These are phyloP conservation scores for Luffa acutangula DNA, from an alignment of 306 rosid species.

Conservation along the genomic window DNA sequence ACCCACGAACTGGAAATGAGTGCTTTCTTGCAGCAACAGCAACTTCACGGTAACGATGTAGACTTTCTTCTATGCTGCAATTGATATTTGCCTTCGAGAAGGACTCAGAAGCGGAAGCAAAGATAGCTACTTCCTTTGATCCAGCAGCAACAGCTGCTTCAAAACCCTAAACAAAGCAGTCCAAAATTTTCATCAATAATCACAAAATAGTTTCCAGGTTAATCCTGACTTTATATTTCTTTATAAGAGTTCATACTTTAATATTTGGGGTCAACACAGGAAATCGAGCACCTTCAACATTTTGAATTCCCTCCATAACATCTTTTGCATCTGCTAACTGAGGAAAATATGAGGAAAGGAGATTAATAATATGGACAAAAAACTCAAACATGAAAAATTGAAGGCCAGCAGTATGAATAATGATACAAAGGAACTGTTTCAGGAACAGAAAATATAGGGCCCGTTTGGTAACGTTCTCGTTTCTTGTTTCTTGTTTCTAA, in stretches of 20 bases:
- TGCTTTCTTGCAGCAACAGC: slow-evolving; percentile 57
- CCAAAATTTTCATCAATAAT: slow-evolving; percentile 6
- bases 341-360: slow-evolving; percentile 2
- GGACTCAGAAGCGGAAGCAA: slow-evolving; percentile 88
- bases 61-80: slow-evolving; percentile 71
- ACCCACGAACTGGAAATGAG: slow-evolving; percentile 88
- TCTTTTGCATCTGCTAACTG: slow-evolving; percentile 93
- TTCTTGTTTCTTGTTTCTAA: too few species aligned
- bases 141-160: slow-evolving; percentile 88
- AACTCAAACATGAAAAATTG: background rate
- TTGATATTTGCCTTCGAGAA: slow-evolving; percentile 79
- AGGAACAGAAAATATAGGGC: background rate
- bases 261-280: slow-evolving; percentile 82
- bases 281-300: slow-evolving; percentile 59
- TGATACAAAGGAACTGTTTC: background rate
- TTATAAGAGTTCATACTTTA: slow-evolving; percentile 42
- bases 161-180: slow-evolving; percentile 55
- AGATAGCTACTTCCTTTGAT: slow-evolving; percentile 86
- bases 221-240: background rate
- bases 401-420: background rate
- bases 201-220: background rate
- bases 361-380: background rate
- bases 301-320: slow-evolving; percentile 56
- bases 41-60: slow-evolving; percentile 50
- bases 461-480: too few species aligned